phyloP scores from a whole-genome alignment of 2,329 filamentous ascomycete genomes.

The Bertia moriformis region DNA sequence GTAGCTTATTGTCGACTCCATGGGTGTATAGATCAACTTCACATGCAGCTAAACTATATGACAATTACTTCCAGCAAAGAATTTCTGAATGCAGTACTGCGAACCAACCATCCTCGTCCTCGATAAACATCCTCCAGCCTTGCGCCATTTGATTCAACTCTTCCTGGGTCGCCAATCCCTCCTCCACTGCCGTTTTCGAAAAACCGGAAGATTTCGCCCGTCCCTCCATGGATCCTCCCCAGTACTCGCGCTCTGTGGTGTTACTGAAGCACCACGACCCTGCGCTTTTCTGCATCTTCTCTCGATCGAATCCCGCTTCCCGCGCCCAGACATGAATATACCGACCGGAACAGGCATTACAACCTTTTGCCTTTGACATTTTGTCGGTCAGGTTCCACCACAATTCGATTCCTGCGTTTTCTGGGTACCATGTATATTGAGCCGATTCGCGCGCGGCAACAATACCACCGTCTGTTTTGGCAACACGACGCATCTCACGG shows the following conservation, averaged over 20 bases:
- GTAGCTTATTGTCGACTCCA: no score
- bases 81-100: not conserved
- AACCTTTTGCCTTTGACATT: not conserved
- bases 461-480: conserved; percentile 35
- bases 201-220: not conserved
- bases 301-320: conserved; percentile 14
- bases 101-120: not conserved
- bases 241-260: conserved; percentile 15
- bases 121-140: not conserved
- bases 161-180: not conserved
- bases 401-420: not conserved
- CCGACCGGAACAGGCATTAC: conserved; percentile 1
- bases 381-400: not conserved
- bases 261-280: conserved; percentile 19
- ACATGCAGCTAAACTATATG: no score
- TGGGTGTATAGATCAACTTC: no score
- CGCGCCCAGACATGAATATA: conserved; percentile 17
- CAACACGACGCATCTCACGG: conserved; percentile 35
- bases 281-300: conserved; percentile 11
- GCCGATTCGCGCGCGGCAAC: conserved; percentile 11
- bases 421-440: not conserved
- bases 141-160: not conserved
- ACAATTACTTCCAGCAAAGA: not conserved
- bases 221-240: conserved; percentile 15
- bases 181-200: not conserved